Conservation (phyloP, 805 yeast genomes). For the Henningerozyma blattae region DNA sequence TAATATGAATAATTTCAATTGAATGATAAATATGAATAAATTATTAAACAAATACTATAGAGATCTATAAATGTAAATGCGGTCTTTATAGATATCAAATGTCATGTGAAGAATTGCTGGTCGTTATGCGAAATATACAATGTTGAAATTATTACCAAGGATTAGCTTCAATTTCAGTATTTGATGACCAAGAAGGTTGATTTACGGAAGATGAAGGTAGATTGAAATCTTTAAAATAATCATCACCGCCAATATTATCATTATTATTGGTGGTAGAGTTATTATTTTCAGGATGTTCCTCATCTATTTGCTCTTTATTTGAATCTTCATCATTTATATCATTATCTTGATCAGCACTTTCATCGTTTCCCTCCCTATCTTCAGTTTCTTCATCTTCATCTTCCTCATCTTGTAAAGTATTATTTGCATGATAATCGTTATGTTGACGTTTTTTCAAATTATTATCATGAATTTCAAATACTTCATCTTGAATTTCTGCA, state of each 20-base stretch:
- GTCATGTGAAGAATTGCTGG: no score
- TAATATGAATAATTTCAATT: background rate
- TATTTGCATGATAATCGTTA: slow-evolving; percentile 3
- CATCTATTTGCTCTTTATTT: slow-evolving; percentile 1
- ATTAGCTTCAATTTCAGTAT: slow-evolving; percentile 43
- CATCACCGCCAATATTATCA: slow-evolving; percentile 36
- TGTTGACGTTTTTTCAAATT: slow-evolving; percentile 17
- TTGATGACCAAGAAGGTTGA: slow-evolving; percentile 35
- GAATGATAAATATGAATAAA: no score
- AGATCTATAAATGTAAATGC: no score
- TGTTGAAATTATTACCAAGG: slow-evolving; percentile 63
- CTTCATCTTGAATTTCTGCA: slow-evolving; percentile 50
- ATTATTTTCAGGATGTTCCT: slow-evolving; percentile 26
- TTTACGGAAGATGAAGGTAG: slow-evolving; percentile 41
- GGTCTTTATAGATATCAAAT: no score
- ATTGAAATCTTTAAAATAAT: slow-evolving; percentile 59
- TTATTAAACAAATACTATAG: no score
- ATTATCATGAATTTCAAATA: slow-evolving; percentile 54
- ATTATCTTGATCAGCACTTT: slow-evolving; percentile 5
- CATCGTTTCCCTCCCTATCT: slow-evolving; percentile 7
- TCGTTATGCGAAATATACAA: no score
- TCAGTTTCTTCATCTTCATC: slow-evolving; percentile 7
- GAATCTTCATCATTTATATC: slow-evolving; percentile 1
- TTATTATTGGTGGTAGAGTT: slow-evolving; percentile 36
- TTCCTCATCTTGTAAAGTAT: slow-evolving; percentile 6